Base-by-base conservation (phyloP, 1,139 yeast genomes). In the Nakaseomyces nivariensis region DNA sequence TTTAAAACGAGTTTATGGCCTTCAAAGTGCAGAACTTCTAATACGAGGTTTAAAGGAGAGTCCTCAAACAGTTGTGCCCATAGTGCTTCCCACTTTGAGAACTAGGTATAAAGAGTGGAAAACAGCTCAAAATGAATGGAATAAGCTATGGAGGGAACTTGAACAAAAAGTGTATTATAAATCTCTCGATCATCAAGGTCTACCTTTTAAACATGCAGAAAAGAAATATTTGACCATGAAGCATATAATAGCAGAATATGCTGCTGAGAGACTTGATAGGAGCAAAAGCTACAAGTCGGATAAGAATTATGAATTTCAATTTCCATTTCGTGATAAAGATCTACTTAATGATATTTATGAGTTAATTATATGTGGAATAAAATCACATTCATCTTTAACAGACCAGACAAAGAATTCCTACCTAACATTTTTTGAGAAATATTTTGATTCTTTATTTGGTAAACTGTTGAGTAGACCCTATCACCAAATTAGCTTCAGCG, bases 61-160 rank as follows among this genome's bases (percentile, higher is more conserved):
- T 58, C 97, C 97, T 3, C 87, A 92, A 1, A 80, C 87, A 51
- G 95, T 97, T 1, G 95, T 90, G 24, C 97, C 97, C 1, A 82
- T 90, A 56, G 94, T 90, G 10, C 73, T 90, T 64, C 83, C 83
- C 60, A 78, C 97, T 62, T 77, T 90, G 66, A 90, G 90, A 69
- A 97, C 89, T 68, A 90, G 90, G 69, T 97, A 90, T 65, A 97
- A 89, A 67, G 97, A 90, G 67, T 90, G 97, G 97, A 85, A 87
- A 66, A 79, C 96, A 55, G 90, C 96, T 1, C 97, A 90, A 61
- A 78, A 97, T 58, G 97, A 90, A 67, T 90, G 97, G 97, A 89
- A 89, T 67, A 90, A 89, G 66, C 95, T 88, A 25, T 90, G 97
- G 97, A 80, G 97, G 61, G 97, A 89, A 67, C 82, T 94, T 72